Evolutionary conservation across 139 green algal genomes (phyloP).

Genomic region (Tetradesmus lagerheimii): DNA sequence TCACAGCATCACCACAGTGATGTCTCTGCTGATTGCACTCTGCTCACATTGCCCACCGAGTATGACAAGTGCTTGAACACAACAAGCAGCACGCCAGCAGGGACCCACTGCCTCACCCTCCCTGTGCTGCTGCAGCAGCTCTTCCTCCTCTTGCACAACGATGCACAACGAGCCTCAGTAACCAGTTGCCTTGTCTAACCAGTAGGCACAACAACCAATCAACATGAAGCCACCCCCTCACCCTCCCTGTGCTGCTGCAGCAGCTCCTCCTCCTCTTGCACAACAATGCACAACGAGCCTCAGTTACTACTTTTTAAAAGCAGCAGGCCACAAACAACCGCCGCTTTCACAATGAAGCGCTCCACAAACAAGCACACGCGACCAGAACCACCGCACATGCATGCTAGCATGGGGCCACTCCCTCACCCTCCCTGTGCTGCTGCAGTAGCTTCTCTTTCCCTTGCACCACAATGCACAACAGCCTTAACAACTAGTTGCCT

Average conservation of each 20-base stretch:
- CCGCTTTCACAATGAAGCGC: no score
- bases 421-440: background rate
- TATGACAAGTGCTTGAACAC: no score
- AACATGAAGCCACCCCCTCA: background rate
- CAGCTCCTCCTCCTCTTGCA: background rate
- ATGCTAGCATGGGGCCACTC: no score
- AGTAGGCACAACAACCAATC: background rate
- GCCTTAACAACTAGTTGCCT: background rate
- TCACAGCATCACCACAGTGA: no score
- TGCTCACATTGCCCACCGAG: no score
- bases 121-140: background rate
- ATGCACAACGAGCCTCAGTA: background rate
- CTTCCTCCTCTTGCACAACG: background rate
- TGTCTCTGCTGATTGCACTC: no score
- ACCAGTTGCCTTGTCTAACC: no score
- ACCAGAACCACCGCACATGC: no score
- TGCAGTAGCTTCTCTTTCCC: background rate
- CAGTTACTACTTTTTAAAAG: background rate
- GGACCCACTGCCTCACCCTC: no score
- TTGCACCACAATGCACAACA: background rate
- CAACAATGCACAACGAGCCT: background rate
- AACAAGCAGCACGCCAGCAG: no score
- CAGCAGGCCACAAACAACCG: background rate
- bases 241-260: background rate
- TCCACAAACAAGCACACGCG: background rate